Conservation (phyloP, 805 yeast species). For the Torulaspora maleeae region DNA sequence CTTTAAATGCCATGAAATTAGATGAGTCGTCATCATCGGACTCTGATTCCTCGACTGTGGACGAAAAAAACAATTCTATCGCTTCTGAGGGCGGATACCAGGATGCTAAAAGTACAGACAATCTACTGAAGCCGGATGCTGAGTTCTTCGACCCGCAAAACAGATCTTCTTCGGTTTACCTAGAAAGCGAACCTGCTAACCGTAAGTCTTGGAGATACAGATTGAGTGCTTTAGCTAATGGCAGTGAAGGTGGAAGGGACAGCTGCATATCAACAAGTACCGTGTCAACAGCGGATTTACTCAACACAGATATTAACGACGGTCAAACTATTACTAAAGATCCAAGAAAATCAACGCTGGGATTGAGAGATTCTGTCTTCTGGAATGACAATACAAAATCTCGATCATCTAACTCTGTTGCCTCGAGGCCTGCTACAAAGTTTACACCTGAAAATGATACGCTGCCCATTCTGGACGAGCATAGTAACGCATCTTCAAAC, state of each 20-base stretch:
- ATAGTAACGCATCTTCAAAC: constrained; percentile 9
- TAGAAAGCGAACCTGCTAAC: constrained; percentile 34
- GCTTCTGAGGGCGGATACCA: constrained; percentile 31
- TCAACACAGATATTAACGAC: constrained; percentile 72
- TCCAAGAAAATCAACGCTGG: constrained; percentile 40
- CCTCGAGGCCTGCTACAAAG: constrained; percentile 2
- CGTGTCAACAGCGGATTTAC: constrained; percentile 76
- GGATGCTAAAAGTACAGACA: constrained; percentile 43
- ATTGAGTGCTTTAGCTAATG: constrained; percentile 35
- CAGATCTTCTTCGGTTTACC: constrained; percentile 33
- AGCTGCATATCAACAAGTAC: constrained; percentile 74
- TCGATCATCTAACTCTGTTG: not conserved
- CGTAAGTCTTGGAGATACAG: constrained; percentile 58
- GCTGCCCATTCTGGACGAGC: constrained; percentile 17
- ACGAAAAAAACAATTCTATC: constrained; percentile 18
- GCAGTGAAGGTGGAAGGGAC: constrained; percentile 42
- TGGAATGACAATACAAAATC: constrained; percentile 18
- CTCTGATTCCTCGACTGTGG: constrained; percentile 47
- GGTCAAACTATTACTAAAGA: constrained; percentile 45
- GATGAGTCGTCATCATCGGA: constrained; percentile 48
- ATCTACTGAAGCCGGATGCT: constrained; percentile 29
- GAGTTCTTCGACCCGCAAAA: constrained; percentile 28
- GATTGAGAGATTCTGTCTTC: constrained; percentile 42
- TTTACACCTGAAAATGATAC: constrained; percentile 1
- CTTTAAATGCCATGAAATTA: constrained; percentile 48